Evolutionary conservation across 495 filamentous ascomycete genomes (phyloP).

Genomic region (Penicillium turbatum): DNA sequence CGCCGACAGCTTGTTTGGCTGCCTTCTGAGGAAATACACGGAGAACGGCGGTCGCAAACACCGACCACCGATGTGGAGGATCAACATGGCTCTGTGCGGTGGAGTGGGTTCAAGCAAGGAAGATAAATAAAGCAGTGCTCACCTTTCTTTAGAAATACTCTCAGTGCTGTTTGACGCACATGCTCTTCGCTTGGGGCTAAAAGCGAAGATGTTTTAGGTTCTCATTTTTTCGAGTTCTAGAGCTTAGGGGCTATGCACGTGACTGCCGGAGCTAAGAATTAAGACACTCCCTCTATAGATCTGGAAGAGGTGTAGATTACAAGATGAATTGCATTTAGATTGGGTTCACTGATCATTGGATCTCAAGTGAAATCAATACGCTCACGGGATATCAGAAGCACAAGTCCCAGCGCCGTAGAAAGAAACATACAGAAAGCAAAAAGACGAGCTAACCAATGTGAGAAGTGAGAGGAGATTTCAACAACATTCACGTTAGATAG

Average conservation of each 20-base stretch:
- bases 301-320: background rate
- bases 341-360: background rate
- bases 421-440: conserved; percentile 4
- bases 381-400: conserved; percentile 6
- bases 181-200: background rate
- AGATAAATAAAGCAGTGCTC: background rate
- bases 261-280: background rate
- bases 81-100: conserved; percentile 1
- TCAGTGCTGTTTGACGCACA: background rate
- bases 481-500: background rate
- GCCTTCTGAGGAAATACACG: background rate
- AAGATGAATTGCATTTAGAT: background rate
- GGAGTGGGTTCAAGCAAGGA: background rate
- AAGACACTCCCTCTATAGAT: background rate
- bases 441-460: background rate
- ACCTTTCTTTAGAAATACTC: background rate
- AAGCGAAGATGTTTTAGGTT: background rate
- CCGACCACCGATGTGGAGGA: conserved; percentile 22
- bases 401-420: background rate
- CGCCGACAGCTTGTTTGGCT: background rate
- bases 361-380: background rate
- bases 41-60: conserved; percentile 22
- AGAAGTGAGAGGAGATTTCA: background rate
- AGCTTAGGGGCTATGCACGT: background rate
- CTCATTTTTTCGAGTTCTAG: background rate